Base-by-base conservation (phyloP, 805 yeast genomes). In the Clavispora fructus region DNA sequence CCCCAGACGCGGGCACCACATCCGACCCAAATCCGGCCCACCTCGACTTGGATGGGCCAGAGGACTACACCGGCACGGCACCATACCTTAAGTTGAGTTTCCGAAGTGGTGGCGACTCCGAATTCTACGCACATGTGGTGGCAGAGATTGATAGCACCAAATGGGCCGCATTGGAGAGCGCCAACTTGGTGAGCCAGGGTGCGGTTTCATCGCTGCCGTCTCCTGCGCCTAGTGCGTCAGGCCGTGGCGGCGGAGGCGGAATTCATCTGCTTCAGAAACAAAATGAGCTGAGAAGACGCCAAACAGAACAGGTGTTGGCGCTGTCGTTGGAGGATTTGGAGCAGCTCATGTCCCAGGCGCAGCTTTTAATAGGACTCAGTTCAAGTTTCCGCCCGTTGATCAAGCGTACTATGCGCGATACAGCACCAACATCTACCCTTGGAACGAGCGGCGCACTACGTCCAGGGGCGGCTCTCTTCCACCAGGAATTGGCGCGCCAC, bases 241-340 rank as follows among this genome's bases (percentile, higher is more conserved):
- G 54, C 64, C 58, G 46, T 67, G 69, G 35, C 66, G 73, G 0
- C 55, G 41, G 43, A 5, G 69, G 79, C 27, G 97, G 97, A 1
- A 82, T 90, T 9, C 83, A 81, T 50, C 85, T 87, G 1, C 68
- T 90, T 11, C 85, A 88, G 54, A 71, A 70, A 35, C 63, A 73
- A 12, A 79, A 82, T 42, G 82, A 78, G 43, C 65, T 70, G 38
- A 76, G 77, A 50, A 69, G 85, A 10, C 68, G 73, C 44, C 77
- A 77, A 39, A 85, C 83, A 54, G 84, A 84, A 41, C 60, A 72
- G 14, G 72, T 90, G 0, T 66, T 91, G 46, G 77, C 78, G 31
- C 75, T 76, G 38, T 89, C 97, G 0, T 65, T 91, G 35, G 83
- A 81, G 38, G 97, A 89, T 62, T 66, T 91, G 40, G 83, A 85